Conservation (phyloP, 495 filamentous ascomycete genomes). For the Hypomontagnella monticulosa region DNA sequence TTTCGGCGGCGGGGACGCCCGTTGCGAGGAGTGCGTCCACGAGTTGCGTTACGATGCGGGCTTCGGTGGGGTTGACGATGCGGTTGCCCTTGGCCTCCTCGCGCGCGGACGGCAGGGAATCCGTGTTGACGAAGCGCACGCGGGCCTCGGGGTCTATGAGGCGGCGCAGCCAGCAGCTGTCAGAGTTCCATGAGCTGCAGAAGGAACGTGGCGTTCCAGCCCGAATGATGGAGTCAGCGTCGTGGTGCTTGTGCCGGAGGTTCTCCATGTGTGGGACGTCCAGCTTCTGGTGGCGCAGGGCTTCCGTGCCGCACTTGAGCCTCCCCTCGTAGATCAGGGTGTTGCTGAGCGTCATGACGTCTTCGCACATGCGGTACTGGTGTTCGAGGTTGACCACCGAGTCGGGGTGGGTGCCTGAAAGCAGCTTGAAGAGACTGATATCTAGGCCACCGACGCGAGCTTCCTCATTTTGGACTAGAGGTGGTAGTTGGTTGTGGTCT, state of each 20-base stretch:
- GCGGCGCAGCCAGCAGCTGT: constrained; percentile 84
- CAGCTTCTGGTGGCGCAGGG: constrained; percentile 74
- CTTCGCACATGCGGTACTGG: constrained; percentile 97
- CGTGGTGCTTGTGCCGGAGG: constrained; percentile 66
- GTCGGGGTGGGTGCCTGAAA: constrained; percentile 85
- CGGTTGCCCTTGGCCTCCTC: constrained; percentile 82
- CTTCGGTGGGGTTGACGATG: constrained; percentile 85
- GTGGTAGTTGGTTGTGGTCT: constrained; percentile 94
- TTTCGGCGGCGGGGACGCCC: constrained; percentile 77
- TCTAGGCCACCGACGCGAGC: constrained; percentile 88
- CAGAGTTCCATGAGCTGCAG: constrained; percentile 61
- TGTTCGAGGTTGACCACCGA: constrained; percentile 92
- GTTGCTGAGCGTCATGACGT: constrained; percentile 94
- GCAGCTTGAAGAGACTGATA: constrained; percentile 89
- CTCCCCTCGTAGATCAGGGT: constrained; percentile 89
- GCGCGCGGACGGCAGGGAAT: constrained; percentile 69
- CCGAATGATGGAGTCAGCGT: constrained; percentile 50
- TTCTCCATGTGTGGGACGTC: constrained; percentile 60
- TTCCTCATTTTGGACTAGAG: constrained; percentile 90
- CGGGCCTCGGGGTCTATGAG: constrained; percentile 73
- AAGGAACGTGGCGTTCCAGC: constrained; percentile 50
- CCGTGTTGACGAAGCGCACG: constrained; percentile 89
- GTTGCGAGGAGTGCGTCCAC: constrained; percentile 78
- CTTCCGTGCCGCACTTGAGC: constrained; percentile 85
- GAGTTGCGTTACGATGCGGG: constrained; percentile 75